Evolutionary conservation across 345 rosid species (phyloP).

Genomic region (Eutrema heterophyllum): DNA sequence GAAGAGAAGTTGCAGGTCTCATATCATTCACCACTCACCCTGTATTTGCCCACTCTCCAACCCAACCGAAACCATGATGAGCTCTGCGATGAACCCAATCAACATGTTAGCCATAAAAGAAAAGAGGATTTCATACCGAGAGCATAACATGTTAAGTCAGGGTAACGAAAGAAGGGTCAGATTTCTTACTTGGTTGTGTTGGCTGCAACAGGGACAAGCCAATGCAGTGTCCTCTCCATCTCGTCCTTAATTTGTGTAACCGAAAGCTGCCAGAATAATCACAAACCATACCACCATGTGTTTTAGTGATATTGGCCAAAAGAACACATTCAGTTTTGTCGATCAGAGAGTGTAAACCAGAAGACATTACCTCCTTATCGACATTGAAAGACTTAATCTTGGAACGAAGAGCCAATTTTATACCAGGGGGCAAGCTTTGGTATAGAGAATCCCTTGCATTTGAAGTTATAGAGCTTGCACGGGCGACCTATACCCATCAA

Average conservation of each 20-base stretch:
- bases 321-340: neutral
- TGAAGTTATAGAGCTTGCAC: conserved; percentile 79
- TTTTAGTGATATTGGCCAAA: conserved; percentile 1
- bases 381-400: conserved; percentile 56
- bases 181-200: conserved; percentile 80
- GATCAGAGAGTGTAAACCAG: neutral
- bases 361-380: conserved; percentile 50
- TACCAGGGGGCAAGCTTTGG: conserved; percentile 76
- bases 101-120: conserved; percentile 8
- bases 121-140: neutral
- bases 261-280: conserved; percentile 51
- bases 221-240: conserved; percentile 94
- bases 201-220: conserved; percentile 93
- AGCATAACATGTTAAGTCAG: neutral
- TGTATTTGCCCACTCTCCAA: conserved; percentile 95
- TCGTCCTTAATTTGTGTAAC: conserved; percentile 75
- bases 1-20: neutral
- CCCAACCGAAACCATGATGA: conserved; percentile 81
- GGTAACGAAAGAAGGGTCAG: neutral
- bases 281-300: neutral
- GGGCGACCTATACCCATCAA: conserved; percentile 48
- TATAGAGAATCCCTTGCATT: conserved; percentile 80
- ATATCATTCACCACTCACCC: conserved; percentile 50
- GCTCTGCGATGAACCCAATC: conserved; percentile 46
- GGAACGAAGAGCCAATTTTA: conserved; percentile 64